A percentile compares a stretch with the other conserved stretches of the same genome.
phyloP scores from a whole-genome alignment of 2,329 filamentous ascomycete species.

The Penicillium thymicola region DNA sequence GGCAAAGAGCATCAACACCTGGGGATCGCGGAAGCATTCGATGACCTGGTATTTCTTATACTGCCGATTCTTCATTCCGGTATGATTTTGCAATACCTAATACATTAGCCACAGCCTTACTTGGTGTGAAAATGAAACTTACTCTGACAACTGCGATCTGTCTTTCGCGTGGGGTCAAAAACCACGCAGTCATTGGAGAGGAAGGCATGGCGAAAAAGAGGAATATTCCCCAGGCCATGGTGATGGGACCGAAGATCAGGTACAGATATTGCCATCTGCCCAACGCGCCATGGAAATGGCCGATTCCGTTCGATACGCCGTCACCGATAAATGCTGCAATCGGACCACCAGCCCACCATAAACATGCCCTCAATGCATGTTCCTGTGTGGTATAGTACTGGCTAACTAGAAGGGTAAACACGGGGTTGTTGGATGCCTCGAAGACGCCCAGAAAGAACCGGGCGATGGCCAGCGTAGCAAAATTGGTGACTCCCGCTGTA shows the following conservation, averaged over 20 bases:
- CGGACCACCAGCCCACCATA: background rate
- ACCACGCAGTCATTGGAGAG: background rate
- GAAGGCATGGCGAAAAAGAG: background rate
- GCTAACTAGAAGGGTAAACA: background rate
- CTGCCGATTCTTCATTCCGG: background rate
- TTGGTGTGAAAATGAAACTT: background rate
- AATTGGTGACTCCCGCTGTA: background rate
- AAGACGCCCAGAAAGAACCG: background rate
- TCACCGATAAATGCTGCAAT: background rate
- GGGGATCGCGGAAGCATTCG: background rate
- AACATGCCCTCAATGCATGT: background rate
- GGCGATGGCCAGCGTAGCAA: background rate
- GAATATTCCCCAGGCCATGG: background rate
- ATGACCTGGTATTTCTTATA: background rate
- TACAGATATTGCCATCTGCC: background rate
- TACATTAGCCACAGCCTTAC: background rate
- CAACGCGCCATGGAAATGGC: background rate
- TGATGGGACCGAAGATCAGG: background rate
- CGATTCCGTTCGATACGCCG: background rate
- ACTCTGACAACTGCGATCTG: background rate
- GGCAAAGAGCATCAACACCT: background rate
- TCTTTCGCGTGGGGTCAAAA: background rate
- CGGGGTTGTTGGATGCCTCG: background rate
- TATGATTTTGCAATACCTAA: background rate
- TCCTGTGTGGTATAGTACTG: background rate